Conservation (phyloP, 768 basidiomycete species). For the Agaricus bisporus region DNA sequence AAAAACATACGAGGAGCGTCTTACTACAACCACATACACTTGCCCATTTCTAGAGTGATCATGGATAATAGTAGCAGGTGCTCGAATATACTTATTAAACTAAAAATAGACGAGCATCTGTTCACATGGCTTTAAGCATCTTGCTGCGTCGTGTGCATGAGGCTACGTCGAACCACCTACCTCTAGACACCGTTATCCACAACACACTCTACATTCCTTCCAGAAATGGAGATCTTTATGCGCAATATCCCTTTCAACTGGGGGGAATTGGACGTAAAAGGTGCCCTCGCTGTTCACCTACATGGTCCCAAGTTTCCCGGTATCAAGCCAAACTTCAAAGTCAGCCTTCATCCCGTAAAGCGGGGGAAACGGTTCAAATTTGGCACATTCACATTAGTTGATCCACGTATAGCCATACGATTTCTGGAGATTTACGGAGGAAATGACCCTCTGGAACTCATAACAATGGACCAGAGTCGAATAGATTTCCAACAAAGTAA, state of each 20-base stretch:
- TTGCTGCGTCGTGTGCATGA: background rate
- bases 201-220: background rate
- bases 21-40: no score
- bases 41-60: no score
- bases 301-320: slow-evolving; percentile 35
- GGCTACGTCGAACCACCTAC: background rate
- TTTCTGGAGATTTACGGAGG: slow-evolving; percentile 35
- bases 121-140: background rate
- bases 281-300: slow-evolving; percentile 35
- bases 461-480: slow-evolving; percentile 21
- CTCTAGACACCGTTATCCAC: background rate
- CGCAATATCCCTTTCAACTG: slow-evolving; percentile 25
- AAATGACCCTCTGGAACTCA: background rate
- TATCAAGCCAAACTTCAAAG: slow-evolving; percentile 43
- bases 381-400: slow-evolving; percentile 47
- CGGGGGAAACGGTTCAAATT: slow-evolving; percentile 27
- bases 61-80: no score
- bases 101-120: no score
- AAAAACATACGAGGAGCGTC: no score
- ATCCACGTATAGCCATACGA: slow-evolving; percentile 27
- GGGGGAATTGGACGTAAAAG: slow-evolving; percentile 23
- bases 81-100: no score
- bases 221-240: slow-evolving; percentile 34
- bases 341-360: slow-evolving; percentile 33
- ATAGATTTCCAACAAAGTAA: slow-evolving; percentile 27